Evolutionary conservation across 78 protist genomes (phyloP), one percentile per base, ranked within the genome.

Genomic region (Trichosphaerium sp.): DNA sequence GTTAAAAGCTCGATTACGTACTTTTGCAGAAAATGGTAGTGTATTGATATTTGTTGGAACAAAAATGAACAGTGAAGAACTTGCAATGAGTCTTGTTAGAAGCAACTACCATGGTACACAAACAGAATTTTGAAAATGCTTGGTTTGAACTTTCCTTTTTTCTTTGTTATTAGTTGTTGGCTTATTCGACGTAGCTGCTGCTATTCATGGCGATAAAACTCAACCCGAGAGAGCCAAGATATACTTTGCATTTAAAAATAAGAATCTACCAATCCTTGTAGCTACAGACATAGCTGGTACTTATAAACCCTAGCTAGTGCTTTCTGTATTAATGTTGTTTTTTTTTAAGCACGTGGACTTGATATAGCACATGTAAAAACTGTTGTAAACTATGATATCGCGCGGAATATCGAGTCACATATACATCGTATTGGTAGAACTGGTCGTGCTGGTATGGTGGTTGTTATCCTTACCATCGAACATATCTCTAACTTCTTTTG

Each of bases 361-460:
- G 93, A 88, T 72, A 75, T 89, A 10, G 5, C 60, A 2, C 14
- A 32, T 0, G 52, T 88, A 38, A 71, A 60, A 38, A 85, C 87
- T 4, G 94, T 89, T 6, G 65, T 89, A 66, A 81, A 76, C 69
- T 88, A 56, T 40, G 93, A 89, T 15, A 54, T 52, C 0, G 84
- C 93, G 23, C 1, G 74, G 23, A 72, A 81, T 35, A 73, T 88
- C 25, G 92, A 88, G 31, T 66, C 88, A n/a, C 92, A 89, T 63
- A 80, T 84, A 26, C 94, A 89, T 68, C 43, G 94, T 3, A 71
- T 89, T 39, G 94, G 94, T 18, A 69, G 94, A 37, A 89, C 92
- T 12, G 92, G 94, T 2, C 58, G 94, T 23, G 92, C 94, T 15
- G 92, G 93, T 47, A 60, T 31, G 10, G 1, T 11, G 10, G 51